A percentile compares a stretch with the other conserved stretches of the same genome.
phyloP scores from a whole-genome alignment of 306 rosid genomes.

The Casuarina cunninghamiana region DNA sequence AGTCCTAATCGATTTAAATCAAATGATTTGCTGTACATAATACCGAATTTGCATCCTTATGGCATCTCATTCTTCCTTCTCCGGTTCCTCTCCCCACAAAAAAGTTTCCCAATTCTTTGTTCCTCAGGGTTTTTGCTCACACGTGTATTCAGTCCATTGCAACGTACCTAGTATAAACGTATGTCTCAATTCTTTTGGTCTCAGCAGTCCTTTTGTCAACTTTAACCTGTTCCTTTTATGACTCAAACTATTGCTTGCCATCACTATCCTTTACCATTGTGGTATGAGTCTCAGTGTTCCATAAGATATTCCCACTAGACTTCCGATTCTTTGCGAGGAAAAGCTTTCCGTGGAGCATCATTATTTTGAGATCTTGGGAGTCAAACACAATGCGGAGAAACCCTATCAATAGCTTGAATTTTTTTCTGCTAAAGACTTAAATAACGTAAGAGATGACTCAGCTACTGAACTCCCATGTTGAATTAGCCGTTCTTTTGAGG shows the following conservation, averaged over 20 bases:
- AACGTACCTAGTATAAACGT: neutral
- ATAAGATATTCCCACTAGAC: neutral
- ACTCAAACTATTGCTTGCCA: neutral
- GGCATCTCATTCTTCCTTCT: too few species aligned
- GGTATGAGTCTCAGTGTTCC: neutral
- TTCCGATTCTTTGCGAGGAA: neutral
- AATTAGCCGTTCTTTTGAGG: neutral
- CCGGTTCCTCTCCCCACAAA: too few species aligned
- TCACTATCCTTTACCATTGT: neutral
- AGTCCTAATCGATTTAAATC: too few species aligned
- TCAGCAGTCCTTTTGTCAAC: neutral
- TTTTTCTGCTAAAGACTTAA: too few species aligned
- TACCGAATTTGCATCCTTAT: too few species aligned
- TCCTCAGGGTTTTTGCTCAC: too few species aligned
- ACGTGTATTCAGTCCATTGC: too few species aligned
- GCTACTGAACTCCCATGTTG: neutral
- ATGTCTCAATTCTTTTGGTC: neutral
- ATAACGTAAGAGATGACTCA: neutral
- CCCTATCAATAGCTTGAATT: neutral
- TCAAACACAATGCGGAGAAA: neutral
- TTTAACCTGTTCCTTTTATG: neutral
- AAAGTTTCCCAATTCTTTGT: too few species aligned
- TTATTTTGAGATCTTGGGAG: neutral
- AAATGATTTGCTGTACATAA: too few species aligned
- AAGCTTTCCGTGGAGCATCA: neutral